Conservation (phyloP, 1,284 basidiomycete genomes). For the Fomes fomentarius region DNA sequence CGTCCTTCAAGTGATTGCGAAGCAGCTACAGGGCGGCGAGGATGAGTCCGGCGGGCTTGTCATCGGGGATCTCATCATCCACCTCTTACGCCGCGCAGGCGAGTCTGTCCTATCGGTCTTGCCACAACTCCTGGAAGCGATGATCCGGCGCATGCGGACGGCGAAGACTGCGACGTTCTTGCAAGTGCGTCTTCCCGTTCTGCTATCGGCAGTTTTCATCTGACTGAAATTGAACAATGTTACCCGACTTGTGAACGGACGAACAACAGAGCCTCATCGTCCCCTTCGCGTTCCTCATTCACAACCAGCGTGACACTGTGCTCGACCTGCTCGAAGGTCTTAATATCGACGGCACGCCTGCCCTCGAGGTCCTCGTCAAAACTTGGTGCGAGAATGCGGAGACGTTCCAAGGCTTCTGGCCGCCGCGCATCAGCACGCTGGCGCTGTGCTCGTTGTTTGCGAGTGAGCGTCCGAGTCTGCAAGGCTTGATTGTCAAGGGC, state of each 20-base stretch:
- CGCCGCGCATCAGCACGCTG: conserved; percentile 81
- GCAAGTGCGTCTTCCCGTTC: conserved; percentile 54
- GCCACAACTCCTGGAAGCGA: conserved; percentile 83
- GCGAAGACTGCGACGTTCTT: conserved; percentile 90
- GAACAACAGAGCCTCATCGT: conserved; percentile 81
- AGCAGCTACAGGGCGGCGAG: conserved; percentile 75
- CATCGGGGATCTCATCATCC: conserved; percentile 93
- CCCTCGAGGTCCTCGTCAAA: conserved; percentile 81
- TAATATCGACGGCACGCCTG: conserved; percentile 56
- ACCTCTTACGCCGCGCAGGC: conserved; percentile 82
- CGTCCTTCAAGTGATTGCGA: conserved; percentile 75
- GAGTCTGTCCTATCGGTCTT: conserved; percentile 82
- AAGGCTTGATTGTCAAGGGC: conserved; percentile 80
- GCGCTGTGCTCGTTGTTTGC: conserved; percentile 81
- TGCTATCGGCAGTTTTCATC: background rate
- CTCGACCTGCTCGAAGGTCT: conserved; percentile 76
- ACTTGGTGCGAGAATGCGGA: conserved; percentile 95
- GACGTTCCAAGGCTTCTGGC: conserved; percentile 95
- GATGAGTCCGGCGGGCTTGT: conserved; percentile 89
- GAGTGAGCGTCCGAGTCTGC: conserved; percentile 64
- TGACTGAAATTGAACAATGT: too few species aligned
- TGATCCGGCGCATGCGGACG: conserved; percentile 78
- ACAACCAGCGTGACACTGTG: conserved; percentile 77
- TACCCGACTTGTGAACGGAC: too few species aligned
- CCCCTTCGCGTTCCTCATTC: conserved; percentile 91